Evolutionary conservation across 2,329 filamentous ascomycete species (phyloP).

Genomic region (Botrytis paeoniae): DNA sequence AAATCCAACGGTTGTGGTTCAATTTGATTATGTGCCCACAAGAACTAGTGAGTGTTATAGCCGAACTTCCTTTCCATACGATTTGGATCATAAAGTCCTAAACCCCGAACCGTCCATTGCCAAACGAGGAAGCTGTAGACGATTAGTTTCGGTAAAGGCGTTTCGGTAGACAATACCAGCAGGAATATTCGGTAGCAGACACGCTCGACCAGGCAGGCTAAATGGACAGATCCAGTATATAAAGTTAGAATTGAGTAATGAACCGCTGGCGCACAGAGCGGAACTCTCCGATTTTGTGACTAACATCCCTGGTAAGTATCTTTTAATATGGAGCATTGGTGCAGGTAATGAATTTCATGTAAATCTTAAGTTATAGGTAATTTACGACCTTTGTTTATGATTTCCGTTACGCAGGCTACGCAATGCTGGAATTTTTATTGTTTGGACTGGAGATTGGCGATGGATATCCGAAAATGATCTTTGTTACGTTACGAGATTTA

Average conservation of each 20-base stretch:
- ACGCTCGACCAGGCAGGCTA: background rate
- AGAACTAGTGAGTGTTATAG: background rate
- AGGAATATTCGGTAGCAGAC: background rate
- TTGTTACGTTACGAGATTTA: slow-evolving; percentile 12
- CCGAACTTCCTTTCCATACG: background rate
- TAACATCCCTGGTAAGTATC: background rate
- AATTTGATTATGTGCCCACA: background rate
- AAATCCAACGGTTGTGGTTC: background rate
- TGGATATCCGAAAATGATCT: slow-evolving; percentile 3
- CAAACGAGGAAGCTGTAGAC: background rate
- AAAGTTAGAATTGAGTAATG: slow-evolving; percentile 12
- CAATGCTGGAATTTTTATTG: background rate
- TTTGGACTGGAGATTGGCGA: slow-evolving; percentile 1
- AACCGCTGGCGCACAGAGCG: slow-evolving; percentile 7
- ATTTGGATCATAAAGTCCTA: background rate
- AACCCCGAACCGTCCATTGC: background rate
- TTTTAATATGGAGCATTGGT: background rate
- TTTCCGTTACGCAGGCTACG: background rate
- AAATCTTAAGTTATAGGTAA: background rate
- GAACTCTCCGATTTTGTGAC: background rate
- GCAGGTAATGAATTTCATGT: background rate
- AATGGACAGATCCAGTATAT: background rate
- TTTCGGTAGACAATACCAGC: background rate
- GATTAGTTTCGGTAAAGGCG: slow-evolving; percentile 2
- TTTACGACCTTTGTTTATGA: background rate